Evolutionary conservation across 2,329 filamentous ascomycete genomes (phyloP).

Genomic region (Knoxdaviesia proteae): DNA sequence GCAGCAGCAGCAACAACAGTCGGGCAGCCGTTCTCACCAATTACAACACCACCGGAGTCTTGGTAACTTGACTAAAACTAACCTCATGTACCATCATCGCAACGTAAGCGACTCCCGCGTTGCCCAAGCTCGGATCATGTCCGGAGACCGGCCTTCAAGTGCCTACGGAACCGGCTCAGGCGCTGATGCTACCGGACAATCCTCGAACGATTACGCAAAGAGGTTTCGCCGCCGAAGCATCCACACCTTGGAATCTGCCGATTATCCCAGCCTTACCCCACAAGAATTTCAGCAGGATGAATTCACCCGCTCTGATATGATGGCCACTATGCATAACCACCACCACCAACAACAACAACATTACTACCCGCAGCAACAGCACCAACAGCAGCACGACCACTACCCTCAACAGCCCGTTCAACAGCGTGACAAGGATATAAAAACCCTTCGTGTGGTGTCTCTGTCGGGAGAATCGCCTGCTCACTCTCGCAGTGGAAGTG

Average conservation of each 20-base stretch:
- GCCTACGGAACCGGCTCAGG: slow-evolving; percentile 20
- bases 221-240: slow-evolving; percentile 68
- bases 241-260: slow-evolving; percentile 37
- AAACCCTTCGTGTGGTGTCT: slow-evolving; percentile 17
- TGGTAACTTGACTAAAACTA: slow-evolving; percentile 9
- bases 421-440: slow-evolving; percentile 17
- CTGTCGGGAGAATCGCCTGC: too few relatives aligned
- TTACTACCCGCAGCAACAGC: too few relatives aligned
- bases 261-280: slow-evolving; percentile 18
- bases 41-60: too few relatives aligned
- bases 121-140: slow-evolving; percentile 2
- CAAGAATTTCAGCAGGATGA: slow-evolving; percentile 10
- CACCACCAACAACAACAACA: too few relatives aligned
- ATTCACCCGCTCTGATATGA: background rate
- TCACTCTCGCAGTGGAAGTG: slow-evolving; percentile 31
- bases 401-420: too few relatives aligned
- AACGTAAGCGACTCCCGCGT: slow-evolving; percentile 6
- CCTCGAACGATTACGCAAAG: slow-evolving; percentile 29
- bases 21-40: too few relatives aligned
- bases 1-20: slow-evolving; percentile 11
- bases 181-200: too few relatives aligned
- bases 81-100: slow-evolving; percentile 9
- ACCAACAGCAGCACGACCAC: too few relatives aligned
- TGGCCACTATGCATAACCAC: background rate
- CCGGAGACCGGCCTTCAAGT: slow-evolving; percentile 2